Conservation (phyloP, 225 moss, liverwort and hornwort species). For the Sphagnum contortum region DNA sequence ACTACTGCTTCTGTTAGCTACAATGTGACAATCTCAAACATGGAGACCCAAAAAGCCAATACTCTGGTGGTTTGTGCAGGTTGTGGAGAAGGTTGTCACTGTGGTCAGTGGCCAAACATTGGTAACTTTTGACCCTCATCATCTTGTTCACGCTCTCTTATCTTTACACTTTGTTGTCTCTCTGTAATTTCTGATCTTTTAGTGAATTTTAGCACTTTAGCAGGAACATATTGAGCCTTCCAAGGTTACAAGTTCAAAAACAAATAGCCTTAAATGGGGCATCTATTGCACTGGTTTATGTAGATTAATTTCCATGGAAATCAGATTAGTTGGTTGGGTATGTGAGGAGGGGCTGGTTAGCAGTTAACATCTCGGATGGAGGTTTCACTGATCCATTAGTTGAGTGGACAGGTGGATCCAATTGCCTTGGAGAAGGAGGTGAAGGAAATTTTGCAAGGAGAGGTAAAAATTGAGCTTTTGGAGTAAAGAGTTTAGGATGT, state of each 20-base stretch:
- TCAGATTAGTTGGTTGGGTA: not conserved
- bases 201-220: too few species aligned
- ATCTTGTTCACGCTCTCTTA: too few species aligned
- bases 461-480: conserved; percentile 18
- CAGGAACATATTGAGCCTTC: too few species aligned
- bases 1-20: not conserved
- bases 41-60: not conserved
- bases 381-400: too few species aligned
- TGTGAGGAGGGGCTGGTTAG: not conserved
- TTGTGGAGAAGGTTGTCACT: conserved; percentile 81
- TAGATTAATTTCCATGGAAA: not conserved
- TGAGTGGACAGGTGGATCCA: conserved; percentile 51
- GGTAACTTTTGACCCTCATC: conserved; percentile 25
- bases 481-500: not conserved
- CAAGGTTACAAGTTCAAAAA: too few species aligned
- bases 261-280: too few species aligned
- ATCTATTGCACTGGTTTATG: too few species aligned
- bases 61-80: conserved; percentile 18
- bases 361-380: not conserved
- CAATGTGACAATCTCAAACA: not conserved
- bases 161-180: too few species aligned
- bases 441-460: conserved; percentile 42
- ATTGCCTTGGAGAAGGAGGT: conserved; percentile 47
- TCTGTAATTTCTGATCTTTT: too few species aligned
- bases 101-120: conserved; percentile 66